Evolutionary conservation across 2,329 filamentous ascomycete species (phyloP).

Genomic region (Trichoderma guizhouense): DNA sequence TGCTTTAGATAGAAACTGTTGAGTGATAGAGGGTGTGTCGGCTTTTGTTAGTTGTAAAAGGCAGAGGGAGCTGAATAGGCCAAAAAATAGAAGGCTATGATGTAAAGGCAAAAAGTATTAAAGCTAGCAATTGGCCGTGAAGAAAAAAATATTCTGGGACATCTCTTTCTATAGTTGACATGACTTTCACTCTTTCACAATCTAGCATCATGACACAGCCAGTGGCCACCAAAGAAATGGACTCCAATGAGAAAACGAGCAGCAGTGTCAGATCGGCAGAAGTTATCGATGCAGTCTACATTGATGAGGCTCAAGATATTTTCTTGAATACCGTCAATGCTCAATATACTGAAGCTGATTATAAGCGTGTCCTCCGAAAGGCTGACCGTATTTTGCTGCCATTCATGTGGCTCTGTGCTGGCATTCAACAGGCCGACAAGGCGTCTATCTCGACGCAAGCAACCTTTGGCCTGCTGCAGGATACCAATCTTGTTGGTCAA

Average conservation of each 20-base stretch:
- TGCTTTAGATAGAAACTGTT: neutral
- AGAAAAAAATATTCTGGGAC: neutral
- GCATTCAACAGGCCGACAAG: neutral
- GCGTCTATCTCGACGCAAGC: neutral
- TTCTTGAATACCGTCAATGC: neutral
- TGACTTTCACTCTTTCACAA: neutral
- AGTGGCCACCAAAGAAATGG: neutral
- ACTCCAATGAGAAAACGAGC: neutral
- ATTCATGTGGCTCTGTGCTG: neutral
- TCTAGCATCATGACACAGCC: neutral
- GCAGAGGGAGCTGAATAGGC: fast-evolving
- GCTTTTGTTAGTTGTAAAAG: neutral
- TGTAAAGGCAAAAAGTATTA: neutral
- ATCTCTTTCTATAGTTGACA: neutral
- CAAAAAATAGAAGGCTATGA: neutral
- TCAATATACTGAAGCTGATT: neutral
- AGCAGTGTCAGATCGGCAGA: neutral
- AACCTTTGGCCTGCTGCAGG: neutral
- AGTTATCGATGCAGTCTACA: neutral
- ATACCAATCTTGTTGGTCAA: neutral
- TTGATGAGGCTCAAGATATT: neutral
- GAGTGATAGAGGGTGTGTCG: neutral
- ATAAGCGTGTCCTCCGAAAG: neutral
- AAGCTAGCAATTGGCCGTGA: neutral
- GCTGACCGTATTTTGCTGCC: neutral